Base-by-base conservation (phyloP, 169 alveolate species). In the Babesia ovis region DNA sequence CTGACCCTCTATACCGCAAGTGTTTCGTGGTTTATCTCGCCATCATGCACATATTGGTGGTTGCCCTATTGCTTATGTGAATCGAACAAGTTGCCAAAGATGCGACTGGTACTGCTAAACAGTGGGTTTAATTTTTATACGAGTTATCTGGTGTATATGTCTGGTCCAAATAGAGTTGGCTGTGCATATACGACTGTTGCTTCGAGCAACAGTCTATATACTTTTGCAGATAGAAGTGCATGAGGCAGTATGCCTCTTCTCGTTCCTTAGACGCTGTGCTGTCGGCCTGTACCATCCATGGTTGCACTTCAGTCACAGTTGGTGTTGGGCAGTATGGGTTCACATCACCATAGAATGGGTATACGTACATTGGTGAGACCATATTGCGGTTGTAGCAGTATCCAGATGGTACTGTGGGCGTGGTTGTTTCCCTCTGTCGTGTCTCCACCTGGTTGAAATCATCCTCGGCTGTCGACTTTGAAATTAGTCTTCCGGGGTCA, bases 171-270 rank as follows among this genome's bases (percentile, higher is more conserved):
- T 39, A 61, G 20, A 39, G 31, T 42, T 64, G 50, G 53, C 45
- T 46, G 29, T 37, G 43, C 61, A 22, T 11, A 31, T 32, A 32
- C 12, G 37, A n/a, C 37, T 64, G 74, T 23, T 64, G 74, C 74
- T 64, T 64, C 35, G 69, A 56, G 42, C 83, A 46, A 56, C 83
- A 72, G 18, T 72, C 83, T 18, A 72, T 72, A 51, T 72, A 72
- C 74, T 56, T 58, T 48, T 72, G 76, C 35, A 72, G 71, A 48
- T 72, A 61, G 67, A 25, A 72, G 39, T 72, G 83, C 74, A 72
- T 60, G 32, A 72, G 57, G 42, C 56, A 60, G 45, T 59, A 72
- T 14, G 70, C 62, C n/a, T 72, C 83, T 6, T 58, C 83, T n/a
- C 39, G 68, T 34, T 58, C 79, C 50, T 56, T 68, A 8, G 79